Evolutionary conservation across 1,139 yeast species (phyloP).

Genomic region (Spathaspora sp.): DNA sequence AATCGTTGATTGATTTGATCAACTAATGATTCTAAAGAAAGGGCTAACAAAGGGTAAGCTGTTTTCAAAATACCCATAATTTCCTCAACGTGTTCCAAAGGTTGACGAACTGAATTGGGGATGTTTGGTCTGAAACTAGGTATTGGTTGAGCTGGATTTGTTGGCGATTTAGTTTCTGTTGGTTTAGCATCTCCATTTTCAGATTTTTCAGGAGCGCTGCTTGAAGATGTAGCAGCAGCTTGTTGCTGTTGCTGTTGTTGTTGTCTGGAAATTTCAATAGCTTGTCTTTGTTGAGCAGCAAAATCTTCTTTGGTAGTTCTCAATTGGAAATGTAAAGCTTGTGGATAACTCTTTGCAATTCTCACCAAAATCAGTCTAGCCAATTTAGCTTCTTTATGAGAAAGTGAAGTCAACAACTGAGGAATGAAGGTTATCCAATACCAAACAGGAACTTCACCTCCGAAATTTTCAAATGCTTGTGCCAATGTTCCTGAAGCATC

Average conservation of each 20-base stretch:
- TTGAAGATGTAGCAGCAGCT: constrained; percentile 20
- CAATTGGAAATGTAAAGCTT: constrained; percentile 92
- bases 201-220: constrained; percentile 5
- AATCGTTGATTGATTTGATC: constrained; percentile 94
- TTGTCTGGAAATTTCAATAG: constrained; percentile 46
- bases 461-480: constrained; percentile 84
- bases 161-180: constrained; percentile 12
- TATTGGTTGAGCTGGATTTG: constrained; percentile 11
- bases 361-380: constrained; percentile 86
- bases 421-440: constrained; percentile 98
- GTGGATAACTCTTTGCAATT: constrained; percentile 96
- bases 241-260: constrained; percentile 19
- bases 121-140: constrained; percentile 7
- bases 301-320: constrained; percentile 94
- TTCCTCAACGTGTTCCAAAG: constrained; percentile 95
- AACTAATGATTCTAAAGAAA: constrained; percentile 90
- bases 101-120: constrained; percentile 47
- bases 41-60: constrained; percentile 89
- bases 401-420: constrained; percentile 82
- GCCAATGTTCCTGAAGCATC: constrained; percentile 80
- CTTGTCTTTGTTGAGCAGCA: constrained; percentile 82
- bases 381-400: constrained; percentile 86
- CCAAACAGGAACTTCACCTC: constrained; percentile 99
- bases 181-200: constrained; percentile 5
- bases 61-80: constrained; percentile 94